Base-by-base conservation (phyloP, 2,329 filamentous ascomycete species). In the Claviceps sp. region DNA sequence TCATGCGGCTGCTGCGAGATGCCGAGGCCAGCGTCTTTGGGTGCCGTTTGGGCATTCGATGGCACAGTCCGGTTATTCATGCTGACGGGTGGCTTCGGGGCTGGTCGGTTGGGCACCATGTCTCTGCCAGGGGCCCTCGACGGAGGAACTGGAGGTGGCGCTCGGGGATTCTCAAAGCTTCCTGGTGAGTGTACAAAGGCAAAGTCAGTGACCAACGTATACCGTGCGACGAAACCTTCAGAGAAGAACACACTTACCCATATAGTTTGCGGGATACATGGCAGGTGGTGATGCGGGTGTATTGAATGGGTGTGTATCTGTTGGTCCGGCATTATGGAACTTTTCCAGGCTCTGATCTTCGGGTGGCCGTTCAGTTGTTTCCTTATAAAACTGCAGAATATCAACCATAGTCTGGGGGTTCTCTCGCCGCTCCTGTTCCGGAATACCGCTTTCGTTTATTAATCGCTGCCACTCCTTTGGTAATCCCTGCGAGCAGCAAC, bases 381-480 rank as follows among this genome's bases (percentile, higher is more conserved):
- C 91, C 67, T 96, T 94, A 75, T 95, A 97, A 67, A 97, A 97
- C 54, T 85, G 87, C 69, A 98, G 84, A 61, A 98, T 93, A 67
- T 97, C 87, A 64, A 94, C 85, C 71, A 96, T 89, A 54, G 91
- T 90, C 68, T 97, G 89, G 2, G 93, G 93, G 63, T 97, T 89
- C 68, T 95, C 87, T 66, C 91, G 87, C 68, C 94, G 87, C 67
- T 97, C 93, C 70, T 93, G 90, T 71, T 95, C 89, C 30, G 90
- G 87, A 62, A 98, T 96, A 57, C 93, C 93, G 68, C 88, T 95
- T 68, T 95, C 90, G 71, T 91, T 88, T 63, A 98, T 82, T 65
- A 96, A 80, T 55, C 89, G 85, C 71, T 97, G 91, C 93, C 93
- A 98, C 78, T 97, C 93, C 69, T 93, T 94, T 18, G 93, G 93